phyloP scores from a whole-genome alignment of 495 filamentous ascomycete species.

The Trichoderma orchidacearum region DNA sequence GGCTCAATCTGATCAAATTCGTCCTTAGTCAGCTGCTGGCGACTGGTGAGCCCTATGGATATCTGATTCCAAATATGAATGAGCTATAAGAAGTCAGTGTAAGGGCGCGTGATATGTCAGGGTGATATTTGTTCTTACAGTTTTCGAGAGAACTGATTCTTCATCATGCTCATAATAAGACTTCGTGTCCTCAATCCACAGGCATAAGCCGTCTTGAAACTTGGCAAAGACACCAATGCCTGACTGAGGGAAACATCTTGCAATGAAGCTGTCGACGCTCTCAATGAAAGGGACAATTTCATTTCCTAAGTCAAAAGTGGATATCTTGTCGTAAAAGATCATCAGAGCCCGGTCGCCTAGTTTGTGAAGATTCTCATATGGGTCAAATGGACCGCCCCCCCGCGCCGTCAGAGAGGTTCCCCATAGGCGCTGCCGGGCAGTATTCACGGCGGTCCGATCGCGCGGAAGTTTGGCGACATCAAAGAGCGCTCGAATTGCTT shows the following conservation, averaged over 20 bases:
- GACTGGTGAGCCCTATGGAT: slow-evolving; percentile 13
- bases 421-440: slow-evolving; percentile 44
- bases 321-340: slow-evolving; percentile 25
- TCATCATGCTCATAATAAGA: slow-evolving; percentile 18
- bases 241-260: slow-evolving; percentile 21
- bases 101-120: neutral
- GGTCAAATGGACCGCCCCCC: slow-evolving; percentile 36
- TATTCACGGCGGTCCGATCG: slow-evolving; percentile 43
- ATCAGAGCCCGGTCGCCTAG: slow-evolving; percentile 30
- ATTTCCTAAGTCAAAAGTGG: slow-evolving; percentile 9
- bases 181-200: slow-evolving; percentile 47
- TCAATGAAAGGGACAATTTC: slow-evolving; percentile 14
- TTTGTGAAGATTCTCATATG: slow-evolving; percentile 48
- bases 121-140: slow-evolving; percentile 16
- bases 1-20: slow-evolving; percentile 22
- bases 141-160: slow-evolving; percentile 12
- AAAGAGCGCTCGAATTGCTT: slow-evolving; percentile 9
- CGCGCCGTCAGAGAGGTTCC: slow-evolving; percentile 30
- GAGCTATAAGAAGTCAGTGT: slow-evolving; percentile 17
- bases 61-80: slow-evolving; percentile 28
- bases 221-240: slow-evolving; percentile 27
- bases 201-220: slow-evolving; percentile 43
- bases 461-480: slow-evolving; percentile 28
- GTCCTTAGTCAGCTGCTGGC: slow-evolving; percentile 17
- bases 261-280: slow-evolving; percentile 20